Evolutionary conservation across 1,284 basidiomycete species (phyloP).

Genomic region (Pseudozyma flocculosa): DNA sequence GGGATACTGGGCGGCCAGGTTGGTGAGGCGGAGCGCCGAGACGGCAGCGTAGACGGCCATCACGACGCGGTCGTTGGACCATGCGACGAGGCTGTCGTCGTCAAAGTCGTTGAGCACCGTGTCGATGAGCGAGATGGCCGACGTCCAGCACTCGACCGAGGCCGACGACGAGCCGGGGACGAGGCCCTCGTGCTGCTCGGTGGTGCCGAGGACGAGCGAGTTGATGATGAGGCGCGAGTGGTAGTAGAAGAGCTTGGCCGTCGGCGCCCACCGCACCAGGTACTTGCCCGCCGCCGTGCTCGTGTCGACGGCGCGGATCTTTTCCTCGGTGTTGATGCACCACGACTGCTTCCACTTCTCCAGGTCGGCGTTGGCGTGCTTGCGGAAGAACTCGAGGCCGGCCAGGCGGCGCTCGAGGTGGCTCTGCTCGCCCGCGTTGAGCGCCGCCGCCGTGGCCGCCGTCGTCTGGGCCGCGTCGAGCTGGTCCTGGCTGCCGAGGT

Average conservation of each 20-base stretch:
- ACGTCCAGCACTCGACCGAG: conserved; percentile 43
- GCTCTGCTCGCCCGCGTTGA: conserved; percentile 31
- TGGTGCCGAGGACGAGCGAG: conserved; percentile 38
- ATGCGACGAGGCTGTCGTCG: conserved; percentile 33
- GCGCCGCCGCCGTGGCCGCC: conserved; percentile 19
- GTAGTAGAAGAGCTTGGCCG: conserved; percentile 42
- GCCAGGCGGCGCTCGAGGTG: conserved; percentile 29
- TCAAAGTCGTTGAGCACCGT: conserved; percentile 39
- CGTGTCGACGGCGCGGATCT: conserved; percentile 38
- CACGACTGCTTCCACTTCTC: conserved; percentile 49
- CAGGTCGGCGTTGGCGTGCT: conserved; percentile 40
- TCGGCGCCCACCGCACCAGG: conserved; percentile 42
- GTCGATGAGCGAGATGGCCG: conserved; percentile 39
- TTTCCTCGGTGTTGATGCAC: conserved; percentile 42
- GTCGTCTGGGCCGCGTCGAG: conserved; percentile 30
- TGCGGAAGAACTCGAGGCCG: conserved; percentile 40
- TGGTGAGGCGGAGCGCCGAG: conserved; percentile 43
- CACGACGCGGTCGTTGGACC: conserved; percentile 43
- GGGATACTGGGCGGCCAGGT: conserved; percentile 34
- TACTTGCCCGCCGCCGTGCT: conserved; percentile 37
- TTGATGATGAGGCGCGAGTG: conserved; percentile 45
- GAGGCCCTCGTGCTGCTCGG: conserved; percentile 36
- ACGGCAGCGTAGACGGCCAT: conserved; percentile 49
- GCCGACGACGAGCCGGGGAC: conserved; percentile 23
- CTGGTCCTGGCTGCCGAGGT: conserved; percentile 27